Base-by-base conservation (phyloP, 2,329 filamentous ascomycete genomes). In the Pseudogymnoascus sp. region DNA sequence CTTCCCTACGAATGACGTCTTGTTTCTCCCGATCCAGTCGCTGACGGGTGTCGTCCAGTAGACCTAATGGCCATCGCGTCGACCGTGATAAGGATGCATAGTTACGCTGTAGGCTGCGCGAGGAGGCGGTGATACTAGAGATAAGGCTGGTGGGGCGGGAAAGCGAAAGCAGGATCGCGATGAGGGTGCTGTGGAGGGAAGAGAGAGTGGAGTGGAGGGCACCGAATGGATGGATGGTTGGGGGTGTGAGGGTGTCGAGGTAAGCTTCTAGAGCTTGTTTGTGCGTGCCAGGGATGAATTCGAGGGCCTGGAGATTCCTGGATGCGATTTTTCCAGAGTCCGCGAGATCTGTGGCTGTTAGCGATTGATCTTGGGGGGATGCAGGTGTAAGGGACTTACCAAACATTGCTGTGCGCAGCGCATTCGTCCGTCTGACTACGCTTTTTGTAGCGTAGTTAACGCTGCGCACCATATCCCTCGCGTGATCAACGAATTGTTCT, bases 401-500 rank as follows among this genome's bases (percentile, higher is more conserved):
- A 34, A 79, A 79, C 37, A 80, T 74, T 50, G 82, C 83, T 67
- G 89, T 84, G 54, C 85, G 85, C 28, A 93, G 75, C 63, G 83
- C 83, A 70, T 94, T 93, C 22, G 88, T 86, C 61, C 91, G 83
- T 62, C 93, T 85, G 38, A 94, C 87, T 59, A 95, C 84, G 67
- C 86, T 90, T 73, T 89, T 90, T 0, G 89, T 93, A 60, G 90
- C 88, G 68, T 88, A 86, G 69, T 92, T 92, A 63, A 97, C 85
- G 65, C 87, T 85, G 58, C 91, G 86, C 38, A 99, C 87, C 74
- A 91, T 92, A 61, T 97, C 93, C 67, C 91, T 85, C 18, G 93
- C 93, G 70, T 96, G 90, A 59, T 91, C 87, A 60, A 96, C 87
- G 73, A 99, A 96, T 67, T 94, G 87, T 70, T 97, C 93, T 2